Base-by-base conservation (phyloP, 2,329 filamentous ascomycete species). In the Sphaerulina musiva region DNA sequence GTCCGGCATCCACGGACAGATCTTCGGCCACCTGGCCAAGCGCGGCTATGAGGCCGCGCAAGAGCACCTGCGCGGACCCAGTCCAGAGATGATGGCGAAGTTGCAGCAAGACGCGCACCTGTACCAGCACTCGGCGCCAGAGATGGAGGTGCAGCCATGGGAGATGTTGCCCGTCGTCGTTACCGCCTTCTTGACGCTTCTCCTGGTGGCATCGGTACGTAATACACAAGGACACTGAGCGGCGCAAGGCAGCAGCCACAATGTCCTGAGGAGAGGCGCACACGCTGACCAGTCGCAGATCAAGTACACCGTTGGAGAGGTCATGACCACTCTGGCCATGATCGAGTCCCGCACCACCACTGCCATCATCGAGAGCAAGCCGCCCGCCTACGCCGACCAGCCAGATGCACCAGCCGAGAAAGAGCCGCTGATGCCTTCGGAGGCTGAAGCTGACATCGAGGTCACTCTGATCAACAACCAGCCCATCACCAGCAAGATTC, bases 291-390 rank as follows among this genome's bases (percentile, higher is more conserved):
- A 39, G 32, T 10, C 10, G 12, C 51, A 68, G 65, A 60, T 70
- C 56, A 60, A 62, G 44, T 87, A 86, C 71, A 82, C 80, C 43
- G 78, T 83, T 60, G 78, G 78, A 53, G 70, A 77, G 53, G 74
- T 87, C 51, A 72, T 86, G 43, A 76, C 80, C 1, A 81, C 80
- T 5, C 76, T 87, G 41, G 76, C 82, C 57, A 81, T 83, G 71
- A 75, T 87, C 62, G 84, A 87, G 69, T 79, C 79, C 45, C 76
- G 80, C 38, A 73, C 77, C 59, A 76, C 77, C 26, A 76, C 76
- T 48, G 76, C 74, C 57, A 71, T 74, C 59, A 65, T 76, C 59
- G 65, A 69, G 56, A 31, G 40, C 26, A 66, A 63, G 56, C 78
- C 59, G 71, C 76, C 64, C 70, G 59, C 63, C 8, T 69, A 80